Base-by-base conservation (phyloP, 108 stramenopile genomes). In the Pseudonitzschia multiseries region DNA sequence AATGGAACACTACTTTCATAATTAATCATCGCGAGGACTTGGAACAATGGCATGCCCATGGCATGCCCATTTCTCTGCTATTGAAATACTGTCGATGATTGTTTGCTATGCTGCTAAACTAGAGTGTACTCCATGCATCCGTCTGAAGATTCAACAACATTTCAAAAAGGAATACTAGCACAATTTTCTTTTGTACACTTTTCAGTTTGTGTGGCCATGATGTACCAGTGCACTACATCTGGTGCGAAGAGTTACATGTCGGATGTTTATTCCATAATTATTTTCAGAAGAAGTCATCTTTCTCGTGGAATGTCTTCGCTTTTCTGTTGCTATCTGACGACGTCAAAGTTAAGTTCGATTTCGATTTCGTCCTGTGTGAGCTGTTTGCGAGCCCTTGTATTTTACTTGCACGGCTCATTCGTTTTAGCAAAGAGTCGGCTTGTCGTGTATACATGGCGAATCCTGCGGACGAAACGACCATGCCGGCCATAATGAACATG, bases 221-320 rank as follows among this genome's bases (percentile, higher is more conserved):
- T 6, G 36, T 6, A 5, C 6, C 36, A 36, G 36, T 36, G 2
- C 36, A 6, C 6, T 6, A 6, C 4, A 36, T 36, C 2, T 6
- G 36, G 4, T 36, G 4, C 36, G 6, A 36, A 36, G 36, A 36
- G 36, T 2, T 36, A 6, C 36, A 36, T n/a, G n/a, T n/a, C n/a
- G n/a, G n/a, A n/a, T n/a, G n/a, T n/a, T n/a, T n/a, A n/a, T n/a
- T n/a, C n/a, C n/a, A 36, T 36, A 36, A 36, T 36, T 36, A 36
- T 36, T 33, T 62, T 62, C 61, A 62, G n/a, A 62, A 62, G 61
- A 62, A 17, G 20, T 62, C 61, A 33, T 62, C 61, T 29, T 62
- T 62, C 36, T 62, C 59, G 32, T 61, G 59, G 17, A 61, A 33
- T 2, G 59, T 61, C 29, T 61, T 60, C 28, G 13, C 28, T 61